Conservation (phyloP, 2,329 filamentous ascomycete species). For the Aurifilum marmelostoma region DNA sequence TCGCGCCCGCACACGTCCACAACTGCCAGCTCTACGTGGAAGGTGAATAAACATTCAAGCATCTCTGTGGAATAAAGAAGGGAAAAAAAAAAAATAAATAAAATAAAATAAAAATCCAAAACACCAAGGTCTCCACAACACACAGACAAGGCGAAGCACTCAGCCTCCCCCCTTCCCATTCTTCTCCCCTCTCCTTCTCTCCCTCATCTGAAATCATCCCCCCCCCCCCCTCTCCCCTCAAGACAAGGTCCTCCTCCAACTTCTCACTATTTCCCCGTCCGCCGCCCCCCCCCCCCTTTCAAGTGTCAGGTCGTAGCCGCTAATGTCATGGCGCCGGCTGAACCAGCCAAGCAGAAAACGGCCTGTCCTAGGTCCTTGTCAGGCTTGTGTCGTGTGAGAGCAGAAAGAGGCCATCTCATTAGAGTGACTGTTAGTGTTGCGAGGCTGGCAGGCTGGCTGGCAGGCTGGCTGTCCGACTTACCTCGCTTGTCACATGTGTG, state of each 20-base stretch:
- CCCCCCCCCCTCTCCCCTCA: not conserved
- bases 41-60: not conserved
- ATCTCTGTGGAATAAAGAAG: not conserved
- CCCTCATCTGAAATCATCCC: too few relatives aligned
- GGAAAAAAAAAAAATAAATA: too few relatives aligned
- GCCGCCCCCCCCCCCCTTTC: not conserved
- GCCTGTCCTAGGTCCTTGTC: not conserved
- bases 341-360: not conserved
- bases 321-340: slow-evolving; percentile 4
- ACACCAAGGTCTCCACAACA: not conserved
- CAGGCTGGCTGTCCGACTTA: too few relatives aligned
- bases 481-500: not conserved
- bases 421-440: too few relatives aligned
- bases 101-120: not conserved
- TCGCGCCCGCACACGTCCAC: not conserved
- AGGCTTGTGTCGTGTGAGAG: slow-evolving; percentile 1
- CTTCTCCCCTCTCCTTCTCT: too few relatives aligned
- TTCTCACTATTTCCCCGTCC: not conserved
- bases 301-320: slow-evolving; percentile 2
- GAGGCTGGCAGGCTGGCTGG: too few relatives aligned
- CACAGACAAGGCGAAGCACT: not conserved
- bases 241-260: not conserved
- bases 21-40: not conserved
- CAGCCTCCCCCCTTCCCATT: not conserved
- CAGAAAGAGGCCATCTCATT: not conserved